Conservation (phyloP, 106 monocot species). For the Gastrodia elata region DNA sequence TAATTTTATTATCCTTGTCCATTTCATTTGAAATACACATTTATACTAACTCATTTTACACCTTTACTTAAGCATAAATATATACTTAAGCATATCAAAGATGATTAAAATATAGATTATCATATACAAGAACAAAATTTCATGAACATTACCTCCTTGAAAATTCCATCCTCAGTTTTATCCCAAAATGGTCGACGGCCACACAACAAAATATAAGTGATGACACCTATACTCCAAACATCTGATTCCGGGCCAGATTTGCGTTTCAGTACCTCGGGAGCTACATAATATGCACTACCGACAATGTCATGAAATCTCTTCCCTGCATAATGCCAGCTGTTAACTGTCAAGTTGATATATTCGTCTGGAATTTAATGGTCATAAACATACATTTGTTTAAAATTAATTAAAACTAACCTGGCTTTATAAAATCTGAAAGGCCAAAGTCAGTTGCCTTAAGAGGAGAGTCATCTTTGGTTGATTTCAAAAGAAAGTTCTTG, state of each 20-base stretch:
- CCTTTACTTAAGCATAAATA: too few species aligned
- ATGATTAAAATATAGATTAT: neutral
- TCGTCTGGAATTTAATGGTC: neutral
- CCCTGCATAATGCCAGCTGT: slow-evolving; percentile 28
- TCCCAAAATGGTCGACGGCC: slow-evolving; percentile 96
- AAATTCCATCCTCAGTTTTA: slow-evolving; percentile 89
- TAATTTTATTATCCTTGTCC: neutral
- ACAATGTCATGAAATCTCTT: slow-evolving; percentile 84
- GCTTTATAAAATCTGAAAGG: slow-evolving; percentile 80
- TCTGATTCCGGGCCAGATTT: slow-evolving; percentile 92
- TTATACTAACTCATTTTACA: neutral
- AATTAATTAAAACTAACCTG: slow-evolving; percentile 33
- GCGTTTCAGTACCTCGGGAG: slow-evolving; percentile 84
- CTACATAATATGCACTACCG: slow-evolving; percentile 95
- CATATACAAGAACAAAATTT: neutral
- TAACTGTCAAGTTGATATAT: neutral
- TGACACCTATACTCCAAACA: slow-evolving; percentile 99
- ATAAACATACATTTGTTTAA: neutral
- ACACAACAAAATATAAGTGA: slow-evolving; percentile 92
- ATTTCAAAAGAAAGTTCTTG: slow-evolving; percentile 99
- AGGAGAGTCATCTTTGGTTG: slow-evolving; percentile 57
- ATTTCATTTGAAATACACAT: neutral
- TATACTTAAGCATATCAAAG: neutral
- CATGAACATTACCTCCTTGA: slow-evolving; percentile 53
- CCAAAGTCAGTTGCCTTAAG: slow-evolving; percentile 98